Percentiles rank a stretch among this genome's conserved stretches.
Evolutionary conservation across 163 green algal genomes (phyloP).

Genomic region (Chlamydomonas reinhardtii): DNA sequence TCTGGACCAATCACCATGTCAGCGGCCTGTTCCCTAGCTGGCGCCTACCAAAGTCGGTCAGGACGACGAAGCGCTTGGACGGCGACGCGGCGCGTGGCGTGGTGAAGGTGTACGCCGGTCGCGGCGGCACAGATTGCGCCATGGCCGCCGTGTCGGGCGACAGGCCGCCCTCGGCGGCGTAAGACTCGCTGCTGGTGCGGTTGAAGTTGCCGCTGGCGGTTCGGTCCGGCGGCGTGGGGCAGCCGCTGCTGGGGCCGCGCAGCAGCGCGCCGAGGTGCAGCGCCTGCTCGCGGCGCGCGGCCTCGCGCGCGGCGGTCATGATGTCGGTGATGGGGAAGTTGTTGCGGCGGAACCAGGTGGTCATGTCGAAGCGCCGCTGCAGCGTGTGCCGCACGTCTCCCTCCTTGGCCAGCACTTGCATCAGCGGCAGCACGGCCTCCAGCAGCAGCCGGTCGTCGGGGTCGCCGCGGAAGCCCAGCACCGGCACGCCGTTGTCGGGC

Average conservation of each 20-base stretch:
- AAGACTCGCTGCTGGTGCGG: too few relatives aligned
- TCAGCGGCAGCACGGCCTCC: slow-evolving; percentile 88
- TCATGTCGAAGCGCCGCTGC: slow-evolving; percentile 87
- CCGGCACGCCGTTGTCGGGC: slow-evolving; percentile 89
- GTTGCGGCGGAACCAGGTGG: slow-evolving; percentile 79
- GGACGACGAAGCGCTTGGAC: slow-evolving; percentile 62
- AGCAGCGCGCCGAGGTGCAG: not conserved
- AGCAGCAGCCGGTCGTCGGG: slow-evolving; percentile 84
- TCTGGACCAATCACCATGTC: too few relatives aligned
- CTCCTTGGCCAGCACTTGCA: slow-evolving; percentile 65
- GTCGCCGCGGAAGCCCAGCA: slow-evolving; percentile 87
- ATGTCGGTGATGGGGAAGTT: slow-evolving; percentile 54
- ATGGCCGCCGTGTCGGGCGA: too few relatives aligned
- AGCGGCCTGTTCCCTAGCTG: too few relatives aligned
- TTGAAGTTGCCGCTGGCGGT: not conserved
- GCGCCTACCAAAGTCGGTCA: slow-evolving; percentile 76
- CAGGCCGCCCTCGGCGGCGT: too few relatives aligned
- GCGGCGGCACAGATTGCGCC: not conserved
- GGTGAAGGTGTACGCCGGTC: slow-evolving; percentile 12
- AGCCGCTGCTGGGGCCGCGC: not conserved
- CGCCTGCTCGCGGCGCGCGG: not conserved
- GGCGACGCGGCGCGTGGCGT: not conserved
- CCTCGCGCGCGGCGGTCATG: slow-evolving; percentile 5
- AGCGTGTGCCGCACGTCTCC: slow-evolving; percentile 80
- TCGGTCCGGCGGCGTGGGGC: not conserved